Percentiles rank a stretch among this genome's conserved stretches.
Conservation (phyloP, 768 basidiomycete genomes). For the Porphyrellus cyaneotinctus region DNA sequence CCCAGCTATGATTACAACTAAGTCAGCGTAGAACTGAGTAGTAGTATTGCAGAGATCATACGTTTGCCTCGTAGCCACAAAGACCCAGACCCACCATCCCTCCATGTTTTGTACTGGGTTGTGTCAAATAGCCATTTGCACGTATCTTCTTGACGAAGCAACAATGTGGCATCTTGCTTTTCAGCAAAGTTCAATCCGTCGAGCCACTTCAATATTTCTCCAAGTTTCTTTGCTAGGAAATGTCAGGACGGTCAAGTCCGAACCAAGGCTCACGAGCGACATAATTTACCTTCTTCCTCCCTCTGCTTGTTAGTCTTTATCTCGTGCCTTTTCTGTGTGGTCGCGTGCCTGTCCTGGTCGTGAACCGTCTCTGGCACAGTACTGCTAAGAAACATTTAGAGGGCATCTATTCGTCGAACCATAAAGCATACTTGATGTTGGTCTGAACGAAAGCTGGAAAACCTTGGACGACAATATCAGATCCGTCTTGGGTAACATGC, state of each 20-base stretch:
- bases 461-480: no score
- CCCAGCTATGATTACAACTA: not conserved
- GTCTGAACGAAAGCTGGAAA: not conserved
- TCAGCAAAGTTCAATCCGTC: slow-evolving; percentile 1
- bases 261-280: not conserved
- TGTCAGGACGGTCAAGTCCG: not conserved
- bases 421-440: not conserved
- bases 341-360: no score
- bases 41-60: not conserved
- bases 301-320: not conserved
- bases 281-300: not conserved
- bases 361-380: no score
- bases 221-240: not conserved
- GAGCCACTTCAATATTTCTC: slow-evolving; percentile 1
- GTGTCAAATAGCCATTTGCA: slow-evolving; percentile 5
- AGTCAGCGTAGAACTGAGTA: not conserved
- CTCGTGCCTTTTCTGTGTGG: not conserved
- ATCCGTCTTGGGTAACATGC: not conserved
- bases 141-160: not conserved
- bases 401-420: not conserved
- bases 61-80: slow-evolving; percentile 10
- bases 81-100: not conserved
- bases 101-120: slow-evolving; percentile 2
- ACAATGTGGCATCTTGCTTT: slow-evolving; percentile 1
- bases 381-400: not conserved